Conservation (phyloP, 768 basidiomycete species). For the Hypholoma fasciculare region DNA sequence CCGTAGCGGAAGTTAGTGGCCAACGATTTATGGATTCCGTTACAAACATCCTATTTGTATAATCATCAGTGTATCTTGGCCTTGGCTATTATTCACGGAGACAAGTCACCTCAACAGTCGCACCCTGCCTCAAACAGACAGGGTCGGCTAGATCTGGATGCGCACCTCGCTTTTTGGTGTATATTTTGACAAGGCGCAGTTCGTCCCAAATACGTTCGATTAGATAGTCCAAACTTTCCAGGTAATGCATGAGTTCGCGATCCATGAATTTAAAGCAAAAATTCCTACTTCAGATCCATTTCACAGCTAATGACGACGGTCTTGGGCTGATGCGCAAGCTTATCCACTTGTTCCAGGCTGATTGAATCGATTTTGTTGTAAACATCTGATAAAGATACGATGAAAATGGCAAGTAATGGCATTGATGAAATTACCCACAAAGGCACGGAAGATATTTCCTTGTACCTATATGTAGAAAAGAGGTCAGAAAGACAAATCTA, state of each 20-base stretch:
- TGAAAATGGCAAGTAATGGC: neutral
- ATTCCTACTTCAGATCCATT: slow-evolving; percentile 79
- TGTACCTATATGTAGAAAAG: slow-evolving; percentile 62
- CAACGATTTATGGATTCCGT: slow-evolving; percentile 89
- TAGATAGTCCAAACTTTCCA: slow-evolving; percentile 63
- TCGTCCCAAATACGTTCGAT: slow-evolving; percentile 80
- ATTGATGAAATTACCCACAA: slow-evolving; percentile 46
- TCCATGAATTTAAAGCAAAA: neutral
- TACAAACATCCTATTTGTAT: slow-evolving; percentile 73
- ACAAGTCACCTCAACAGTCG: slow-evolving; percentile 78
- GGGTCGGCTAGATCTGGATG: slow-evolving; percentile 93
- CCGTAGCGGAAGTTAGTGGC: slow-evolving; percentile 92
- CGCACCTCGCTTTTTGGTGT: slow-evolving; percentile 96
- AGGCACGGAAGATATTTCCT: slow-evolving; percentile 95
- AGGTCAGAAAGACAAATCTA: neutral
- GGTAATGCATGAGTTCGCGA: slow-evolving; percentile 5
- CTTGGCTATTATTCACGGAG: neutral
- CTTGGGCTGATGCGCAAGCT: slow-evolving; percentile 76
- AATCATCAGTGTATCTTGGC: neutral
- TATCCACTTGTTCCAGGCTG: slow-evolving; percentile 80
- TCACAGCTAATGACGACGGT: slow-evolving; percentile 97
- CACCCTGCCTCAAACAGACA: slow-evolving; percentile 86
- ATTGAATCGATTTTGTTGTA: slow-evolving; percentile 97
- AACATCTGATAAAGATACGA: slow-evolving; percentile 53
- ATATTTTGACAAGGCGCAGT: slow-evolving; percentile 84